These are phyloP conservation scores for Calonectria crousiana DNA, from an alignment of 2,329 filamentous ascomycete species.

Conservation along the genomic window DNA sequence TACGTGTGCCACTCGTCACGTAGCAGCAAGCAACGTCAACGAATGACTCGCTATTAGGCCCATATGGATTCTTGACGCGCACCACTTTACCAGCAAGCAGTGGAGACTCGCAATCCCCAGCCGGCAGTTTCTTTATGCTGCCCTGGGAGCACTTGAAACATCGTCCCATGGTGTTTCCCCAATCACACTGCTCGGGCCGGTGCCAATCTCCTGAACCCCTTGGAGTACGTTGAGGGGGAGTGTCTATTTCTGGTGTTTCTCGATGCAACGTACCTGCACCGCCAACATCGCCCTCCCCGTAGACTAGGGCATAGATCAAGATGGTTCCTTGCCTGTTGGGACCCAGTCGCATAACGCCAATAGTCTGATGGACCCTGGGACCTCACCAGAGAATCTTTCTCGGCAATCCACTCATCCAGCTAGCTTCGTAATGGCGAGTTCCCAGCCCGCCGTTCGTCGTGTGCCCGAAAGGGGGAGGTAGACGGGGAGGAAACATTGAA, in stretches of 20 bases:
- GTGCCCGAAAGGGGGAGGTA: slow-evolving; percentile 14
- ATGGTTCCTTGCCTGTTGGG: slow-evolving; percentile 10
- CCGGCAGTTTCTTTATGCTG: slow-evolving; percentile 21
- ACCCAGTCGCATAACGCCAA: background rate
- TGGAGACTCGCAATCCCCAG: slow-evolving; percentile 10
- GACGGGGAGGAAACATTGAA: slow-evolving; percentile 10
- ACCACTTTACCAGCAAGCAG: slow-evolving; percentile 1
- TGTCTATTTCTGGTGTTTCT: slow-evolving; percentile 11
- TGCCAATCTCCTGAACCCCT: slow-evolving; percentile 17
- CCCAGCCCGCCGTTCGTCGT: background rate
- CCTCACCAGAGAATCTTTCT: background rate
- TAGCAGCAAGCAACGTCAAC: background rate
- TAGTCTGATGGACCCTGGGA: slow-evolving; percentile 19
- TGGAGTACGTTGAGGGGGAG: background rate
- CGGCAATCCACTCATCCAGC: background rate
- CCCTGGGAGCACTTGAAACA: slow-evolving; percentile 24
- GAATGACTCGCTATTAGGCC: slow-evolving; percentile 20
- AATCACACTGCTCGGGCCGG: slow-evolving; percentile 11
- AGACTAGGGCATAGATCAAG: slow-evolving; percentile 8
- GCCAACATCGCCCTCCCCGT: slow-evolving; percentile 19
- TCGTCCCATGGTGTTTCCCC: slow-evolving; percentile 20
- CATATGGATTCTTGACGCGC: slow-evolving; percentile 1
- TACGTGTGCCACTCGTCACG: slow-evolving; percentile 14
- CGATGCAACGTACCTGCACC: background rate
- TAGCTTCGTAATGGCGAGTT: slow-evolving; percentile 2